phyloP scores from a whole-genome alignment of 2,329 filamentous ascomycete genomes.

The Orbilia javanica region DNA sequence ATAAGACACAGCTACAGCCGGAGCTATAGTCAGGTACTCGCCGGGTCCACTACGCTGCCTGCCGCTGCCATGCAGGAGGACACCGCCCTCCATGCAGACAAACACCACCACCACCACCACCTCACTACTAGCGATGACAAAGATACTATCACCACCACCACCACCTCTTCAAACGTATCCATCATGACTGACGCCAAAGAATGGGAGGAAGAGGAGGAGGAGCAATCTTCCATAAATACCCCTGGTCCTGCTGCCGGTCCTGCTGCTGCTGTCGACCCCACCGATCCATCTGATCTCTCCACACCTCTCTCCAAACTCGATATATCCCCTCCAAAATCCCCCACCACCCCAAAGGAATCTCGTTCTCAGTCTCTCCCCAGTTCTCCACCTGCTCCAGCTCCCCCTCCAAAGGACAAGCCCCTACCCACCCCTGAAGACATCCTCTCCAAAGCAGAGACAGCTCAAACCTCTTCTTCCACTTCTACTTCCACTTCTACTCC shows the following conservation, averaged over 20 bases:
- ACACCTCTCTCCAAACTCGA: conserved; percentile 53
- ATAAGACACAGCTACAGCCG: neutral
- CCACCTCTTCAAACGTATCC: neutral
- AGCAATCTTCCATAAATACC: conserved; percentile 47
- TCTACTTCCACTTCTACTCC: too few species aligned
- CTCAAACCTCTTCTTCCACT: too few species aligned
- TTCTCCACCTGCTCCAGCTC: conserved; percentile 61
- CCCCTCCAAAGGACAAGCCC: conserved; percentile 59
- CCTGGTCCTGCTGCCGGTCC: neutral
- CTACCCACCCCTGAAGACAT: conserved; percentile 60
- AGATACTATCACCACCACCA: neutral
- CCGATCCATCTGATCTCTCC: conserved; percentile 29
- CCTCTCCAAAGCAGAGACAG: conserved; percentile 59
- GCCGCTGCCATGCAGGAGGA: conserved; percentile 2
- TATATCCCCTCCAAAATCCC: conserved; percentile 30
- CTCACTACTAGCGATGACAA: neutral
- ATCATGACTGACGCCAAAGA: conserved; percentile 20
- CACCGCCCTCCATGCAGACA: conserved; percentile 21
- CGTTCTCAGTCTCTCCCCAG: conserved; percentile 40
- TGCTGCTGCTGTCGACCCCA: conserved; percentile 7
- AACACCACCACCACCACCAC: conserved; percentile 46
- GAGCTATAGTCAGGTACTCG: neutral
- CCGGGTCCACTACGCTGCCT: neutral
- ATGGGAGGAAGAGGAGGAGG: conserved; percentile 50
- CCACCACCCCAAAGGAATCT: conserved; percentile 34